phyloP scores from a whole-genome alignment of 2,329 filamentous ascomycete species.

The Epichloe bromicola region DNA sequence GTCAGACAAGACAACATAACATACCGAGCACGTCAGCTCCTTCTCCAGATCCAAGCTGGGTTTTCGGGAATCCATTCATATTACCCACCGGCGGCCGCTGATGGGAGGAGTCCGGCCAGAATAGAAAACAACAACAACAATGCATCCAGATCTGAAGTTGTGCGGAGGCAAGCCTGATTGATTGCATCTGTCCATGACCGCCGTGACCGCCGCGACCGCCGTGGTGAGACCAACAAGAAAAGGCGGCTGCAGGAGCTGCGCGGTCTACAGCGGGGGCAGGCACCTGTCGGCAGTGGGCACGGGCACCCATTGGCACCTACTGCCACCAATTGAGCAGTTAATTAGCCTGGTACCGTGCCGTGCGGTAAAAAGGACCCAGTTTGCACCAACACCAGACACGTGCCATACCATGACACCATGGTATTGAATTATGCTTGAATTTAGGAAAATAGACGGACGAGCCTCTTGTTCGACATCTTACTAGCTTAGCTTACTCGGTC shows the following conservation, averaged over 20 bases:
- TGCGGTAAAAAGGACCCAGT: too few relatives aligned
- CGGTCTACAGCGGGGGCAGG: background rate
- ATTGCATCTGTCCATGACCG: background rate
- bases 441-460: too few relatives aligned
- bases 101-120: background rate
- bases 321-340: too few relatives aligned
- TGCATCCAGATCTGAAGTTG: background rate
- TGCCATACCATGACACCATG: too few relatives aligned
- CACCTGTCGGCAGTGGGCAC: background rate
- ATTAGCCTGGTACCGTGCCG: too few relatives aligned
- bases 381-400: too few relatives aligned
- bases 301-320: too few relatives aligned
- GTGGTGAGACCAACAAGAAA: background rate
- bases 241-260: background rate
- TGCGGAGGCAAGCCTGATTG: background rate
- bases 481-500: too few relatives aligned
- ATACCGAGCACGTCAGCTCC: slow-evolving; percentile 88
- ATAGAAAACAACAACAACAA: background rate
- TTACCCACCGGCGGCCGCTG: slow-evolving; percentile 6
- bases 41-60: slow-evolving; percentile 65
- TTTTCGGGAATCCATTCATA: slow-evolving; percentile 38
- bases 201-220: background rate
- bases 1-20: slow-evolving; percentile 16
- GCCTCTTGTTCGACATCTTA: too few relatives aligned
- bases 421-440: too few relatives aligned